Conservation (phyloP, 345 rosid genomes). For the Citrus trifoliata region DNA sequence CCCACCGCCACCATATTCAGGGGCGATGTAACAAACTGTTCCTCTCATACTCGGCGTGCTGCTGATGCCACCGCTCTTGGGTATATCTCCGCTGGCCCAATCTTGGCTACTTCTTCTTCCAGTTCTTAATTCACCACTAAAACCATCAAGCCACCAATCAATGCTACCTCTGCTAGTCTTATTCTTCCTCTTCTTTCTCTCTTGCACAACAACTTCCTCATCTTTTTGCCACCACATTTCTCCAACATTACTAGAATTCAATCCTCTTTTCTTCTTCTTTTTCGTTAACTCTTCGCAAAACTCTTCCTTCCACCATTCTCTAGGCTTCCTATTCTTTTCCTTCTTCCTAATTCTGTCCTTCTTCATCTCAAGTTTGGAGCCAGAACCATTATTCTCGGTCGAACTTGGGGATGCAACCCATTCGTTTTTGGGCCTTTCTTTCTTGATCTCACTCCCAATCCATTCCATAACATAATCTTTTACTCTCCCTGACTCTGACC, state of each 20-base stretch:
- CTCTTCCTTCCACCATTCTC: slow-evolving; percentile 91
- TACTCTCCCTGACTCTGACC: slow-evolving; percentile 57
- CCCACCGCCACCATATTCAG: slow-evolving; percentile 77
- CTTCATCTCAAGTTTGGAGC: slow-evolving; percentile 35
- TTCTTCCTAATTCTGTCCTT: slow-evolving; percentile 41
- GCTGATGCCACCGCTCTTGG: slow-evolving; percentile 73
- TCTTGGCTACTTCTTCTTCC: slow-evolving; percentile 55
- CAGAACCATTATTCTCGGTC: slow-evolving; percentile 22
- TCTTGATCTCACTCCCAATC: slow-evolving; percentile 77
- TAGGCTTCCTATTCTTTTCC: slow-evolving; percentile 58
- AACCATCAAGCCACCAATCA: slow-evolving; percentile 75
- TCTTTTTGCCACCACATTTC: slow-evolving; percentile 74
- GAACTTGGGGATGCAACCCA: slow-evolving; percentile 42
- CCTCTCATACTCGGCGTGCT: slow-evolving; percentile 92
- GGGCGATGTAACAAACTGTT: slow-evolving; percentile 78
- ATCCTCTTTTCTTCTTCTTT: slow-evolving; percentile 50
- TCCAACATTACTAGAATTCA: slow-evolving; percentile 36
- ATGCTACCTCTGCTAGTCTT: slow-evolving; percentile 50
- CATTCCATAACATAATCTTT: slow-evolving; percentile 83
- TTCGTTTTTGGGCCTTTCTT: slow-evolving; percentile 52
- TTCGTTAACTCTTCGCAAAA: slow-evolving; percentile 71
- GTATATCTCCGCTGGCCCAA: slow-evolving; percentile 59
- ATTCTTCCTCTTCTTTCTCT: slow-evolving; percentile 44
- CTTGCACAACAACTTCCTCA: slow-evolving; percentile 30
- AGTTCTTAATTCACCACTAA: slow-evolving; percentile 55